A percentile compares a stretch with the other conserved stretches of the same genome.
These are phyloP conservation scores for Pittosporum tobira DNA, from an alignment of 129 eudicot genomes.

Conservation along the genomic window DNA sequence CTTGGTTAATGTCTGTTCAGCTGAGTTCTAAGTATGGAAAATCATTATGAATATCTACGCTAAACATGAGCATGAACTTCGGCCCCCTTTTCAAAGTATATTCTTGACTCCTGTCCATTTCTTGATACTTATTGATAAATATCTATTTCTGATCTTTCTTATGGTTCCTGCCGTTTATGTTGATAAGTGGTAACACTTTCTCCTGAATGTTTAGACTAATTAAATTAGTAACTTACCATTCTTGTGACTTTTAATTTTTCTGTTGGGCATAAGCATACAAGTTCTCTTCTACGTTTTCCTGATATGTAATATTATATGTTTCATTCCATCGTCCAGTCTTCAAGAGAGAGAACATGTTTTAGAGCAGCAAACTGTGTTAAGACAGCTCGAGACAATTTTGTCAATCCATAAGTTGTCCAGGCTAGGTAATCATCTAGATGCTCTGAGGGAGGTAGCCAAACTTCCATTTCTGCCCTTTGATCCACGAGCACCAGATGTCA, in stretches of 20 bases:
- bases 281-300: slow-evolving; percentile 10
- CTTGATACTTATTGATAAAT: too few species aligned
- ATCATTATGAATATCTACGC: too few species aligned
- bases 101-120: too few species aligned
- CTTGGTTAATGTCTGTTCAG: too few species aligned
- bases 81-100: too few species aligned
- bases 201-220: too few species aligned
- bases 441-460: slow-evolving; percentile 69
- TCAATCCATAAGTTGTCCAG: slow-evolving; percentile 63
- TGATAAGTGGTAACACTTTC: too few species aligned
- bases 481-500: slow-evolving; percentile 67
- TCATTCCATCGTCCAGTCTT: slow-evolving; percentile 42
- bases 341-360: slow-evolving; percentile 81
- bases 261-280: slow-evolving; percentile 3
- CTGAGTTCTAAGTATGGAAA: too few species aligned
- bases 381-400: slow-evolving; percentile 92
- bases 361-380: slow-evolving; percentile 75
- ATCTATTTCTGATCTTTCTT: too few species aligned
- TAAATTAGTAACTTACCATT: too few species aligned
- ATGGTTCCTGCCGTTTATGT: too few species aligned
- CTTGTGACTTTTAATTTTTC: slow-evolving; percentile 3
- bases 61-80: too few species aligned
- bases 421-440: slow-evolving; percentile 58
- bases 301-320: background rate
- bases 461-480: slow-evolving; percentile 94